Conservation (phyloP, 1,284 basidiomycete genomes). For the Xanthoconium separans region DNA sequence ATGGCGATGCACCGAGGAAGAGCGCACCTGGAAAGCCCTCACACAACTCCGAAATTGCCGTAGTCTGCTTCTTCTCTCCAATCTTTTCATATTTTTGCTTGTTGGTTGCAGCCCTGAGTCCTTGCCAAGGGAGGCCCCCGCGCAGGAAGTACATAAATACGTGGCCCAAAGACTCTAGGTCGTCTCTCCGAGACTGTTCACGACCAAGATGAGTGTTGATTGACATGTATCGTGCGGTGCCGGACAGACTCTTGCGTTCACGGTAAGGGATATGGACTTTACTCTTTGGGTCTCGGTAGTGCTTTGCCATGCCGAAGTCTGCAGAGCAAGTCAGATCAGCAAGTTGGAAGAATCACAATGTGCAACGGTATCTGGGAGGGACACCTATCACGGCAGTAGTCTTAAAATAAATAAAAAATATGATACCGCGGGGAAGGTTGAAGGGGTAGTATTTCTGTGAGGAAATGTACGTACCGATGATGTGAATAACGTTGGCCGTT, state of each 20-base stretch:
- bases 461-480: constrained; percentile 66
- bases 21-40: constrained; percentile 92
- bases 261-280: constrained; percentile 98
- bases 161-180: constrained; percentile 92
- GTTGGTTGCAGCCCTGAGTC: constrained; percentile 92
- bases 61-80: constrained; percentile 97
- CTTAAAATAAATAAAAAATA: constrained; percentile 3
- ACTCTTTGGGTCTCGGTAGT: constrained; percentile 97
- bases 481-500: constrained; percentile 86
- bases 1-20: background rate
- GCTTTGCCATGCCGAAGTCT: constrained; percentile 99
- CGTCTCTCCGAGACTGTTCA: constrained; percentile 88
- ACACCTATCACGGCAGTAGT: background rate
- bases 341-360: constrained; percentile 8
- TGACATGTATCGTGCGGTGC: constrained; percentile 97
- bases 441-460: constrained; percentile 1
- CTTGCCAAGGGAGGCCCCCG: constrained; percentile 94
- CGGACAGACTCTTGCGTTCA: constrained; percentile 97
- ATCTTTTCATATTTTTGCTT: constrained; percentile 99
- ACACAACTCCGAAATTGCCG: constrained; percentile 89
- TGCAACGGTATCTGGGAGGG: constrained; percentile 2
- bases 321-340: constrained; percentile 7
- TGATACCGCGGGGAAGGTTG: constrained; percentile 3
- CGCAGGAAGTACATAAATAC: constrained; percentile 99
- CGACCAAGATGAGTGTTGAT: constrained; percentile 98